A percentile compares a stretch with the other conserved stretches of the same genome.
These are phyloP conservation scores for Begonia fuchsioides DNA, from an alignment of 306 rosid genomes.

Conservation along the genomic window DNA sequence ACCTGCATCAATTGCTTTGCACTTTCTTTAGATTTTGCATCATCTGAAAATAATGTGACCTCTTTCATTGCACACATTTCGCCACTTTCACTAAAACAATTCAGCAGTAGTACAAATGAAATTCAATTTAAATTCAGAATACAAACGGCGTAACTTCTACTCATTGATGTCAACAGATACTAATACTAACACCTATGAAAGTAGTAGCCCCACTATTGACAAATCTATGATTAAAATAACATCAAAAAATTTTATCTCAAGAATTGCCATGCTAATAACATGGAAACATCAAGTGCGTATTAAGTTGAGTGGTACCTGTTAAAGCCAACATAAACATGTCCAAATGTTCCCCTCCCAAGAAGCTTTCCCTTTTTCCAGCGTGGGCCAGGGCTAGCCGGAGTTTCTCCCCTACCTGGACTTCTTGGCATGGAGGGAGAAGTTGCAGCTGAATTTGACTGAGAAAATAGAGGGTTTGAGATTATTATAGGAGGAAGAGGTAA, in stretches of 20 bases:
- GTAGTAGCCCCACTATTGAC: not conserved
- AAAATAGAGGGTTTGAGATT: slow-evolving; percentile 46
- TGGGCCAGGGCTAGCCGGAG: slow-evolving; percentile 61
- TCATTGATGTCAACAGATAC: not conserved
- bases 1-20: slow-evolving; percentile 81
- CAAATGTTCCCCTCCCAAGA: slow-evolving; percentile 88
- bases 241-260: slow-evolving; percentile 2
- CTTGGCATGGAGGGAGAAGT: slow-evolving; percentile 87
- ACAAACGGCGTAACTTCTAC: not conserved
- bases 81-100: slow-evolving; percentile 58
- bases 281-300: slow-evolving; percentile 1
- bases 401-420: slow-evolving; percentile 88
- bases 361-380: slow-evolving; percentile 93
- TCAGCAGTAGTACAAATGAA: not conserved
- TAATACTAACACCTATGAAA: not conserved
- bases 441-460: slow-evolving; percentile 83
- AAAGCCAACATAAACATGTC: slow-evolving; percentile 91
- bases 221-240: not conserved
- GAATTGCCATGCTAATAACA: not conserved
- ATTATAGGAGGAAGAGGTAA: slow-evolving; percentile 86
- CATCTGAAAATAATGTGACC: slow-evolving; percentile 87
- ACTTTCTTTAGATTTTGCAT: slow-evolving; percentile 83
- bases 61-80: slow-evolving; percentile 99
- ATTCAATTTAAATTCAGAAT: too few relatives aligned
- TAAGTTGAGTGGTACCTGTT: slow-evolving; percentile 37